phyloP scores from a whole-genome alignment of 805 yeast species.

The Starmerella sp. region DNA sequence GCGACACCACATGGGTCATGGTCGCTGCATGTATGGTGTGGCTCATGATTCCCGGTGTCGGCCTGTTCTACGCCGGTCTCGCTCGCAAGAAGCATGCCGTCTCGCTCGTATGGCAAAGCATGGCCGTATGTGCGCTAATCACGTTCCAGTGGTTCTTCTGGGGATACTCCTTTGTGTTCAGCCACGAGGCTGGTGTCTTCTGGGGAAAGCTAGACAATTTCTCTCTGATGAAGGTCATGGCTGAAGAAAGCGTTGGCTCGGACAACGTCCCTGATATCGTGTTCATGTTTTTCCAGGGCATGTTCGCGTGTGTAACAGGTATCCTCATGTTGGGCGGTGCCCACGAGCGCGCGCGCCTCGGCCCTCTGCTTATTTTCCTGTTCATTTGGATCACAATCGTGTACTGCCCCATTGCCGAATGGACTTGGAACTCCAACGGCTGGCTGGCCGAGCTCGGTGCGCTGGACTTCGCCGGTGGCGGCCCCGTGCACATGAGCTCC shows the following conservation, averaged over 20 bases:
- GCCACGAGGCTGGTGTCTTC: conserved; percentile 56
- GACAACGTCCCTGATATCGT: conserved; percentile 71
- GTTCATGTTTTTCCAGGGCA: conserved; percentile 86
- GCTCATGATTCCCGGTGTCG: conserved; percentile 96
- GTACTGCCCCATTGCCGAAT: conserved; percentile 89
- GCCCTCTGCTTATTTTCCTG: conserved; percentile 91
- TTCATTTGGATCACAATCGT: conserved; percentile 93
- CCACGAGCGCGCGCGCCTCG: conserved; percentile 89
- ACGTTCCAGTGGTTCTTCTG: conserved; percentile 96
- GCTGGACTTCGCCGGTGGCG: conserved; percentile 96
- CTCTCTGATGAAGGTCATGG: conserved; percentile 69
- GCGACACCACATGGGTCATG: conserved; percentile 79
- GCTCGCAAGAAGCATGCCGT: conserved; percentile 94
- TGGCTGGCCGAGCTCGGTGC: conserved; percentile 80
- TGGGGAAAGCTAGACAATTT: conserved; percentile 76
- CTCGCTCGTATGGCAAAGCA: conserved; percentile 84
- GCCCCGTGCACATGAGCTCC: conserved; percentile 91
- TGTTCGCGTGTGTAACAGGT: conserved; percentile 92
- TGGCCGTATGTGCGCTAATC: conserved; percentile 75
- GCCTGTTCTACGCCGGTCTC: conserved; percentile 82
- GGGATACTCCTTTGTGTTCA: conserved; percentile 88
- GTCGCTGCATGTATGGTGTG: conserved; percentile 72
- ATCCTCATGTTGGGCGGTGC: conserved; percentile 96
- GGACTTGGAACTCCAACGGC: conserved; percentile 95
- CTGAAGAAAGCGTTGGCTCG: conserved; percentile 58